These are phyloP conservation scores for Eimeria acervulina DNA, from an alignment of 169 alveolate species.

Conservation along the genomic window DNA sequence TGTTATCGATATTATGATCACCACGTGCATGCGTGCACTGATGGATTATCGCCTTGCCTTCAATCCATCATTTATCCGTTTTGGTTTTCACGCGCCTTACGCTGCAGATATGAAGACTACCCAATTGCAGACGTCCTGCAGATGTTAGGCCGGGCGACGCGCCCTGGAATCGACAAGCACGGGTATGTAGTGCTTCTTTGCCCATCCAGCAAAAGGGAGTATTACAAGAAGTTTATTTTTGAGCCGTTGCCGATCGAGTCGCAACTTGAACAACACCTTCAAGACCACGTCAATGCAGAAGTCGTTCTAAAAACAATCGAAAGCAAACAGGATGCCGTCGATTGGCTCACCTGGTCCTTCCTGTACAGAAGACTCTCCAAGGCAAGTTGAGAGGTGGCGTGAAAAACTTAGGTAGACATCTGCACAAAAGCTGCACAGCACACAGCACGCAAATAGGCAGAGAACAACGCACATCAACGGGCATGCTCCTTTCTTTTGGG, in stretches of 20 bases:
- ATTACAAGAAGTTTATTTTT: conserved; percentile 97
- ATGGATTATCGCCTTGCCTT: neutral
- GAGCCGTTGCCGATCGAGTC: conserved; percentile 99
- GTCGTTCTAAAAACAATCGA: conserved; percentile 97
- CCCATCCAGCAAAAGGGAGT: conserved; percentile 96
- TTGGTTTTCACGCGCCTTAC: too few species aligned
- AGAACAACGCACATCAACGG: neutral
- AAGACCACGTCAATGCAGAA: conserved; percentile 98
- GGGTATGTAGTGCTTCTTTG: conserved; percentile 90
- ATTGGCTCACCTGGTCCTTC: conserved; percentile 99
- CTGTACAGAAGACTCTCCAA: conserved; percentile 98
- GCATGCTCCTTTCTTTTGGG: neutral
- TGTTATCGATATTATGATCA: neutral
- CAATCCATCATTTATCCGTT: neutral
- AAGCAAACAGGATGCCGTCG: conserved; percentile 98
- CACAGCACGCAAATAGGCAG: neutral
- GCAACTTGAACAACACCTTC: conserved; percentile 95
- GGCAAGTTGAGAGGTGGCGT: conserved; percentile 63
- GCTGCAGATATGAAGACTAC: conserved; percentile 95
- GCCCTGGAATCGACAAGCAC: conserved; percentile 85
- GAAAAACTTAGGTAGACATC: neutral
- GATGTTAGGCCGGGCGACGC: conserved; percentile 94
- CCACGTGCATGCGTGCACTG: neutral
- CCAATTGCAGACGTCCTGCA: conserved; percentile 96
- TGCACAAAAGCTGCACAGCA: neutral